phyloP scores from a whole-genome alignment of 2,329 filamentous ascomycete species.

The Aspergillus fumigatiaffinis region DNA sequence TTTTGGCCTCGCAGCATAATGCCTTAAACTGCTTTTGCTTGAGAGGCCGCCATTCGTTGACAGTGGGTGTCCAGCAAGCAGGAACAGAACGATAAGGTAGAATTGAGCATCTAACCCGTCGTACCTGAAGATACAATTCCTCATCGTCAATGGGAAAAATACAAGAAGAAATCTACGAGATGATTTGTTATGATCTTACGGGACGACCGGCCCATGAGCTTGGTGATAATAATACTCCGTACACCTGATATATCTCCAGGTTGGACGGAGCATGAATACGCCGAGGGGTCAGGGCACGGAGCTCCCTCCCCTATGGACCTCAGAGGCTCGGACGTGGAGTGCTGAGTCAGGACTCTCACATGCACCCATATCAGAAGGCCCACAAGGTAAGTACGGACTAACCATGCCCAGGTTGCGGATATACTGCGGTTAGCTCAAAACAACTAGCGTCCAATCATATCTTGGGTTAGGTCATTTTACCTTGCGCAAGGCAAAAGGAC shows the following conservation, averaged over 20 bases:
- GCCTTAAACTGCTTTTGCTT: slow-evolving; percentile 18
- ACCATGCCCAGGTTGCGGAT: not conserved
- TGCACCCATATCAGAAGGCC: too few relatives aligned
- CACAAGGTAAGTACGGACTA: not conserved
- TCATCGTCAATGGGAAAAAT: not conserved
- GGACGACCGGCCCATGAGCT: not conserved
- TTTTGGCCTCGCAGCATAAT: slow-evolving; percentile 9
- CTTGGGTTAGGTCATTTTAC: not conserved
- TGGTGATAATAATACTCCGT: too few relatives aligned
- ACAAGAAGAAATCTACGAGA: not conserved
- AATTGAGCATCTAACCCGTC: not conserved
- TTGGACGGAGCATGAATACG: too few relatives aligned
- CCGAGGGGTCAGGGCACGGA: too few relatives aligned
- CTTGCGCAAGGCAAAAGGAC: not conserved
- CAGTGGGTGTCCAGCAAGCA: not conserved
- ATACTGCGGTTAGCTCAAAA: not conserved
- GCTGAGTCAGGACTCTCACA: not conserved
- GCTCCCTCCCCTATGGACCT: too few relatives aligned
- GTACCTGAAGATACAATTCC: not conserved
- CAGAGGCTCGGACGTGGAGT: too few relatives aligned
- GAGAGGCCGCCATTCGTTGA: slow-evolving; percentile 1
- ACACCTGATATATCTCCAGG: too few relatives aligned
- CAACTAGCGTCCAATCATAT: not conserved
- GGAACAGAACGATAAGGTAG: not conserved
- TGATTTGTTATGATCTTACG: not conserved